These are phyloP conservation scores for Artemisia annua DNA, from an alignment of 129 eudicot genomes.

Conservation along the genomic window DNA sequence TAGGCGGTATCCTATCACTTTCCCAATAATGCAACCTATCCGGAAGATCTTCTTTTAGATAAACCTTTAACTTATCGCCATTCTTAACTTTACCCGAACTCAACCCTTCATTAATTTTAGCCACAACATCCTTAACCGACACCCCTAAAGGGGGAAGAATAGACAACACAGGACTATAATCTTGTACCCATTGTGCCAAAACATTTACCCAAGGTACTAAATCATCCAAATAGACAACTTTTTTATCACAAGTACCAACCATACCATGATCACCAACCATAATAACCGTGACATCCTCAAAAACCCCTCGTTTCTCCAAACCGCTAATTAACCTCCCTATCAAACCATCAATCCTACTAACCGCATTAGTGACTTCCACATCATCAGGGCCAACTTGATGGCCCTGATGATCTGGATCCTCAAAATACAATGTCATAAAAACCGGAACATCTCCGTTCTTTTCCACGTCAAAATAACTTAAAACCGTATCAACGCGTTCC, in stretches of 20 bases:
- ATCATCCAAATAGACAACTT: conserved; percentile 59
- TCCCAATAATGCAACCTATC: conserved; percentile 64
- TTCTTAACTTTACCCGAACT: conserved; percentile 52
- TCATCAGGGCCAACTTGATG: conserved; percentile 80
- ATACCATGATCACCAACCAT: conserved; percentile 85
- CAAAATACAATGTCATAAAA: conserved; percentile 73
- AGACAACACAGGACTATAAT: conserved; percentile 56
- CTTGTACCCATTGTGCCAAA: conserved; percentile 60
- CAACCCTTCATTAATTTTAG: conserved; percentile 69
- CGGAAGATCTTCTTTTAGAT: conserved; percentile 67
- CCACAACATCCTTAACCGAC: conserved; percentile 46
- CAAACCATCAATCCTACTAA: conserved; percentile 46
- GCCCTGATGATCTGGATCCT: conserved; percentile 87
- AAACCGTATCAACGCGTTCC: conserved; percentile 58
- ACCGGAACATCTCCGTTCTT: conserved; percentile 53
- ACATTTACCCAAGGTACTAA: conserved; percentile 56
- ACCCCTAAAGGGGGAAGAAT: conserved; percentile 52
- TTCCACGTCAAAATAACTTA: conserved; percentile 64
- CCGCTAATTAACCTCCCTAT: conserved; percentile 70
- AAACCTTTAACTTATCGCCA: conserved; percentile 59
- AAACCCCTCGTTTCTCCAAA: conserved; percentile 59
- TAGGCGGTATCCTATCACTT: conserved; percentile 67
- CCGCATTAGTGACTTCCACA: conserved; percentile 49
- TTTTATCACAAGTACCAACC: conserved; percentile 84
- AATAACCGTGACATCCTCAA: conserved; percentile 66